These are phyloP conservation scores for Citropsis articulata DNA, from an alignment of 345 rosid species.

Conservation along the genomic window DNA sequence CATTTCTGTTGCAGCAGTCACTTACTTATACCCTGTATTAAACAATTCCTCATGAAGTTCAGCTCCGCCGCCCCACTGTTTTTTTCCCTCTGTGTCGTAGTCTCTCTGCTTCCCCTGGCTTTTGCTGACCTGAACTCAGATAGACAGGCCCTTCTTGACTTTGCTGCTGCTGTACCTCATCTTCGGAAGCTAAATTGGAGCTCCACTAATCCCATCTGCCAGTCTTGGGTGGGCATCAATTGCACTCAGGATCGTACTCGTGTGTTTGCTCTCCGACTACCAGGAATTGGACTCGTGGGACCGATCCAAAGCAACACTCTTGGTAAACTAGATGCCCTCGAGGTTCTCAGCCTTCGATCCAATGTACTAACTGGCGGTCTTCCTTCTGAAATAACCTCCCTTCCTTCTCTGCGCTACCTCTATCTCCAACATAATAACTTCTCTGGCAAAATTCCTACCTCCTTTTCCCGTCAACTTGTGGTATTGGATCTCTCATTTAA, in stretches of 20 bases:
- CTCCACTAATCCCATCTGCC: constrained; percentile 46
- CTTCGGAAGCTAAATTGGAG: constrained; percentile 62
- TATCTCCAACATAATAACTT: constrained; percentile 71
- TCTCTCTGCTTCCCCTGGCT: constrained; percentile 34
- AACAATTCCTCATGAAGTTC: constrained; percentile 36
- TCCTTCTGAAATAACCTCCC: constrained; percentile 65
- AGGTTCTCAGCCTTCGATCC: constrained; percentile 59
- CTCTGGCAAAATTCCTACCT: constrained; percentile 66
- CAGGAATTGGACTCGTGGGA: constrained; percentile 72
- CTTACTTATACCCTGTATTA: constrained; percentile 10
- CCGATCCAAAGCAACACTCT: constrained; percentile 59
- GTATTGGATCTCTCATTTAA: constrained; percentile 66
- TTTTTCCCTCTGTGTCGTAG: constrained; percentile 24
- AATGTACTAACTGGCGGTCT: constrained; percentile 67
- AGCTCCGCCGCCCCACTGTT: constrained; percentile 25
- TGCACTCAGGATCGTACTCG: constrained; percentile 40
- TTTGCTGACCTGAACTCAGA: constrained; percentile 60
- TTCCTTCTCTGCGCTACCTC: constrained; percentile 60
- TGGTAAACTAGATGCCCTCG: constrained; percentile 66
- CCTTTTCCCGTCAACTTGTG: constrained; percentile 38
- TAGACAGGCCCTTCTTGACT: constrained; percentile 64
- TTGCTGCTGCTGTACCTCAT: constrained; percentile 56
- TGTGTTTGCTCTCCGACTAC: constrained; percentile 62
- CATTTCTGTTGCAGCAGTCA: constrained; percentile 21
- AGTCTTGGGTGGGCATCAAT: constrained; percentile 67